phyloP scores from a whole-genome alignment of 257 asterid species.

The Anisodus acutangulus region DNA sequence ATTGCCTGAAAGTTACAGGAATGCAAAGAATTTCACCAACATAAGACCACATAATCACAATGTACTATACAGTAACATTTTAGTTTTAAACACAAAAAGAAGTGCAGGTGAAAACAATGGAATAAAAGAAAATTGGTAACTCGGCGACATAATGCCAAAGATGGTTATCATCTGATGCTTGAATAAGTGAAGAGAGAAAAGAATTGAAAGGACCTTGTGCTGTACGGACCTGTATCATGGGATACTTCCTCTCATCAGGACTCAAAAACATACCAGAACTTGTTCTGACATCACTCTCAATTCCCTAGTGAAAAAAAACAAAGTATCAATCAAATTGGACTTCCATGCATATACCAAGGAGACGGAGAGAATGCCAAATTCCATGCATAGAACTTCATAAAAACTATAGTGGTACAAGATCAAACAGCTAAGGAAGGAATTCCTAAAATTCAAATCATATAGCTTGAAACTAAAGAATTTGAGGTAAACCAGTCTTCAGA shows the following conservation, averaged over 20 bases:
- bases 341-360: neutral
- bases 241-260: slow-evolving; percentile 64
- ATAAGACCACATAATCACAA: neutral
- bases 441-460: slow-evolving; percentile 17
- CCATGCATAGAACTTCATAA: neutral
- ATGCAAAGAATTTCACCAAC: slow-evolving; percentile 18
- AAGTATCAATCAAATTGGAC: slow-evolving; percentile 25
- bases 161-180: neutral
- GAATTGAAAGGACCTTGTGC: neutral
- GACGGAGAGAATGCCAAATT: neutral
- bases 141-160: neutral
- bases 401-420: slow-evolving; percentile 9
- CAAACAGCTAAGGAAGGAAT: neutral
- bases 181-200: slow-evolving; percentile 2
- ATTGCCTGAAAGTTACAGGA: slow-evolving; percentile 60
- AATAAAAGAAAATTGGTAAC: neutral
- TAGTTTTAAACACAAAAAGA: neutral
- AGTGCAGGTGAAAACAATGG: neutral
- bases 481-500: slow-evolving; percentile 5
- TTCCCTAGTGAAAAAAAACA: slow-evolving; percentile 51
- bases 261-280: slow-evolving; percentile 88
- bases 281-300: slow-evolving; percentile 74
- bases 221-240: slow-evolving; percentile 66
- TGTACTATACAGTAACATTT: neutral
- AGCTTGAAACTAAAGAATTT: neutral